phyloP scores from a whole-genome alignment of 2,329 filamentous ascomycete genomes.

The Rugonectria rugulosa region DNA sequence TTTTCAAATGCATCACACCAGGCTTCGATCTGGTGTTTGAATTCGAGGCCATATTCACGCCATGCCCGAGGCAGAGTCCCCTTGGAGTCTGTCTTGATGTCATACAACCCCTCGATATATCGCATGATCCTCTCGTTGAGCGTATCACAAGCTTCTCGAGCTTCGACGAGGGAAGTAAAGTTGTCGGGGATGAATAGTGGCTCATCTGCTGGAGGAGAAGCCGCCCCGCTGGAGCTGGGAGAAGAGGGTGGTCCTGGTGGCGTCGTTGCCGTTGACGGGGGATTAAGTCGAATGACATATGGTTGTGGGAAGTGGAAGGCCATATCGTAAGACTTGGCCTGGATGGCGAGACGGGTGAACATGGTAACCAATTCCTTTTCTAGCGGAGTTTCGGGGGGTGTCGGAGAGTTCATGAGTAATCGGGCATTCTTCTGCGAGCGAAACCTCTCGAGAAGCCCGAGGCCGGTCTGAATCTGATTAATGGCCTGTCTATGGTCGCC shows the following conservation, averaged over 20 bases:
- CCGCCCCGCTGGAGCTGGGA: slow-evolving; percentile 50
- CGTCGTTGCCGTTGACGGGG: slow-evolving; percentile 41
- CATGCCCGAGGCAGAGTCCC: slow-evolving; percentile 59
- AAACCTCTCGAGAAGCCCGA: slow-evolving; percentile 62
- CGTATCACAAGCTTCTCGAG: slow-evolving; percentile 63
- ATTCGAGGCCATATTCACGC: slow-evolving; percentile 55
- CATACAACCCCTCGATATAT: slow-evolving; percentile 63
- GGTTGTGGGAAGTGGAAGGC: slow-evolving; percentile 72
- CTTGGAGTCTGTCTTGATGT: slow-evolving; percentile 59
- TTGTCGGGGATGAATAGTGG: slow-evolving; percentile 36
- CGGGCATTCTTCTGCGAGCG: slow-evolving; percentile 52
- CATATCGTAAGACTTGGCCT: slow-evolving; percentile 74
- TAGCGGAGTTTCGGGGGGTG: slow-evolving; percentile 52
- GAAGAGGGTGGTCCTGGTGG: slow-evolving; percentile 40
- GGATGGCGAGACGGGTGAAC: slow-evolving; percentile 69
- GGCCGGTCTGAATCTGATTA: slow-evolving; percentile 65
- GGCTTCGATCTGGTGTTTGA: slow-evolving; percentile 58
- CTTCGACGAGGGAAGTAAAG: slow-evolving; percentile 61
- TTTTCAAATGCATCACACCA: slow-evolving; percentile 66
- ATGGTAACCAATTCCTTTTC: slow-evolving; percentile 69
- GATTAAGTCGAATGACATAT: slow-evolving; percentile 59
- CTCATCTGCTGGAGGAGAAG: slow-evolving; percentile 48
- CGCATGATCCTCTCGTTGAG: slow-evolving; percentile 64
- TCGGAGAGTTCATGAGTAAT: slow-evolving; percentile 26
- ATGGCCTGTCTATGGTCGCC: slow-evolving; percentile 70